A percentile compares a stretch with the other conserved stretches of the same genome.
phyloP scores from a whole-genome alignment of 352 stramenopile species.

The Pythium rishiriense region DNA sequence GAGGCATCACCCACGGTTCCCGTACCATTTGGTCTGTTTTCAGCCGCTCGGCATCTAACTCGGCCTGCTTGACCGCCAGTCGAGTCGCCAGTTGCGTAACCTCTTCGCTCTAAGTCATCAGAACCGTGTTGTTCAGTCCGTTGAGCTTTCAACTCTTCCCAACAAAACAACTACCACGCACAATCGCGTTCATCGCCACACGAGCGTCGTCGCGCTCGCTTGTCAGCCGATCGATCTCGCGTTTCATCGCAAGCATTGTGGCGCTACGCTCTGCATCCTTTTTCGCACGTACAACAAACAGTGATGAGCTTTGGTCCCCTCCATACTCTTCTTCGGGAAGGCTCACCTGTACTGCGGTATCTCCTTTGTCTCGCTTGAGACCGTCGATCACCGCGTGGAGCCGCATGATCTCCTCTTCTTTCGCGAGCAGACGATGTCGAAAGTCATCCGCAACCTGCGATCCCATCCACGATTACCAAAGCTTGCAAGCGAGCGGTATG shows the following conservation, averaged over 20 bases:
- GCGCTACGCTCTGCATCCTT: conserved; percentile 1
- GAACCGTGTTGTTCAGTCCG: not conserved
- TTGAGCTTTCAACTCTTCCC: not conserved
- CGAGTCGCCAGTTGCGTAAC: conserved; percentile 9
- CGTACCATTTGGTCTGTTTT: conserved; percentile 3
- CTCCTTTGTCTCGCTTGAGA: not conserved
- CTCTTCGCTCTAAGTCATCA: conserved; percentile 1
- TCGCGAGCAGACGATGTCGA: conserved; percentile 12
- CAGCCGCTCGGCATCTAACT: conserved; percentile 6
- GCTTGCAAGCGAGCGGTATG: too few relatives aligned
- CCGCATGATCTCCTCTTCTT: conserved; percentile 19
- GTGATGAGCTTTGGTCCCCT: too few relatives aligned
- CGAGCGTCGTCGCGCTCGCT: conserved; percentile 12
- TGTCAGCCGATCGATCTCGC: conserved; percentile 4
- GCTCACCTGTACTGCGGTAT: conserved; percentile 1
- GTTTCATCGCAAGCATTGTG: not conserved
- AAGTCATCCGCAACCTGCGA: conserved; percentile 14
- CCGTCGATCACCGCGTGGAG: conserved; percentile 9
- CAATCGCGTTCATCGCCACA: not conserved
- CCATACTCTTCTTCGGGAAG: not conserved
- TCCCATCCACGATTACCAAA: not conserved
- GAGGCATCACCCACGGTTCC: too few relatives aligned
- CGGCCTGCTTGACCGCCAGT: conserved; percentile 8
- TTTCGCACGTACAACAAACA: not conserved
- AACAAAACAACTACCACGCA: not conserved